Evolutionary conservation across 129 eudicot genomes (phyloP), one percentile per base, ranked within the genome.

Genomic region (Smallanthus sonchifolius): DNA sequence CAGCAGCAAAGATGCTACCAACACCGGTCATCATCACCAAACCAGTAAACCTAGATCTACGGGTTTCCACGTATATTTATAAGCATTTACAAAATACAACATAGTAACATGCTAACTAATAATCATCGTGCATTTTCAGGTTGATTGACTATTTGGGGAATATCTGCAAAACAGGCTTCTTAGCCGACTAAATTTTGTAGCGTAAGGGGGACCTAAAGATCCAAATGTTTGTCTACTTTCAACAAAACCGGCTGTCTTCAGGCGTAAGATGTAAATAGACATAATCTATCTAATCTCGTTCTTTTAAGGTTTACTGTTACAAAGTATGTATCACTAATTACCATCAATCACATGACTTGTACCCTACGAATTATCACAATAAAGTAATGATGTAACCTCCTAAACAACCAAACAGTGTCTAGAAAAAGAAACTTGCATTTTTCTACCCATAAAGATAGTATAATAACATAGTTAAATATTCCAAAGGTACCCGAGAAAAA

Each of bases 121-220:
- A 16, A 54, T 68, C 28, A 11, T 62, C 45, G 11, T 79, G 57
- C 65, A 62, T 78, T 75, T 81, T 69, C 84, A 82, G 86, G 82
- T 75, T 82, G 81, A 76, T 24, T 24, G 30, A 24, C 30, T 24
- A 1, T 24, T 24, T 24, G 30, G 30, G 1, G 84, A 48, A 42
- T 39, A 57, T 45, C 40, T 28, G 40, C 47, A 51, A 56, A 67
- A 67, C 38, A 36, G 65, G 69, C 75, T 68, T 79, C 59, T 70
- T 69, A 66, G 59, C 76, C 77, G 0, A 57, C 83, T 57, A 73
- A 75, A 76, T 82, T 79, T 82, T 82, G 84, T 79, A 79, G 67
- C 34, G 10, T 71, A 67, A 75, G 71, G 67, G 34, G 67, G 69
- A 74, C n/a, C 16, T 10, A 55, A 76, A 34, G 55, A 65, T 65